phyloP scores from a whole-genome alignment of 345 rosid species.

The Kernera saxatilis region DNA sequence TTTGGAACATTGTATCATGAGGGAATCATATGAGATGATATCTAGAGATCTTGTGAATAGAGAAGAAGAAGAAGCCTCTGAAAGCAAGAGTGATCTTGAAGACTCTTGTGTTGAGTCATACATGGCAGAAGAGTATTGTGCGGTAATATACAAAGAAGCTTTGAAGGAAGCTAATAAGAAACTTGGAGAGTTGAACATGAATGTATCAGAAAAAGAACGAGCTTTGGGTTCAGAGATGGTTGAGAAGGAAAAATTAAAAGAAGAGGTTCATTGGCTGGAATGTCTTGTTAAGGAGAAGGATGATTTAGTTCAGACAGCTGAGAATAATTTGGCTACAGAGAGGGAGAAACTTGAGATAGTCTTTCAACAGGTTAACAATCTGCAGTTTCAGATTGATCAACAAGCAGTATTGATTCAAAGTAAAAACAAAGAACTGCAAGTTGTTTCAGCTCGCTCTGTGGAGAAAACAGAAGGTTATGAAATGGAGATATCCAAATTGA shows the following conservation, averaged over 20 bases:
- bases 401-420: slow-evolving; percentile 32
- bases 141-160: slow-evolving; percentile 36
- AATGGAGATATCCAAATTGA: slow-evolving; percentile 30
- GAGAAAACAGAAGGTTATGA: slow-evolving; percentile 30
- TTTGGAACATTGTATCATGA: slow-evolving; percentile 23
- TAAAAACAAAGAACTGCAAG: slow-evolving; percentile 34
- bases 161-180: slow-evolving; percentile 51
- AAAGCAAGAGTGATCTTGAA: slow-evolving; percentile 31
- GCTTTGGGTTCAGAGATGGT: slow-evolving; percentile 28
- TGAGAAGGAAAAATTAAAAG: slow-evolving; percentile 45
- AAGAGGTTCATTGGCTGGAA: slow-evolving; percentile 28
- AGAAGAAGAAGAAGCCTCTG: background rate
- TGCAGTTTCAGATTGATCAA: slow-evolving; percentile 35
- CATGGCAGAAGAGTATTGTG: slow-evolving; percentile 35
- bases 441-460: slow-evolving; percentile 29
- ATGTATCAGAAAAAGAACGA: slow-evolving; percentile 37
- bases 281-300: slow-evolving; percentile 39
- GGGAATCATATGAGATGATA: slow-evolving; percentile 21
- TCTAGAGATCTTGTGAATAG: background rate
- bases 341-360: slow-evolving; percentile 30
- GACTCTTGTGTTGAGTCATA: slow-evolving; percentile 43
- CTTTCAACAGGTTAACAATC: slow-evolving; percentile 34
- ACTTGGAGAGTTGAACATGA: slow-evolving; percentile 29
- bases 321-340: slow-evolving; percentile 34
- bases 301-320: slow-evolving; percentile 33